Evolutionary conservation across 2,329 filamentous ascomycete genomes (phyloP), one percentile per base, ranked within the genome.

Genomic region (Ophiocordyceps sinensis): DNA sequence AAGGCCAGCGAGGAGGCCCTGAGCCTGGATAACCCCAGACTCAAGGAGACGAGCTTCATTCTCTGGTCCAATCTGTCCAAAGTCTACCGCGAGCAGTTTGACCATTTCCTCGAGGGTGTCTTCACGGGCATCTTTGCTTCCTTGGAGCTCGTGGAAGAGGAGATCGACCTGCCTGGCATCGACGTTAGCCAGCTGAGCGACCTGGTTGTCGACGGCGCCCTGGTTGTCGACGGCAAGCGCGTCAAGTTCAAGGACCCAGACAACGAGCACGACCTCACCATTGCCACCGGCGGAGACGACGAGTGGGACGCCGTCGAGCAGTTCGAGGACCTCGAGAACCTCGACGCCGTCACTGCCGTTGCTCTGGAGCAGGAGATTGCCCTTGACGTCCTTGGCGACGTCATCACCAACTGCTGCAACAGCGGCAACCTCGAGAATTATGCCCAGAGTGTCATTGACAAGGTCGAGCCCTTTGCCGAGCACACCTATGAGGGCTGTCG

Each of bases 351-450:
- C 46, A 93, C 86, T 23, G 86, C 87, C 41, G 77, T 95, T 42
- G 86, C 89, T 21, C 76, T 94, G 53, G 91, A 96, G 71, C 95
- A 96, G 66, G 91, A 98, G 64, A 93, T 96, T 52, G 89, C 91
- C 31, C 78, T 94, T 36, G 91, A 98, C 61, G 88, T 95, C 6
- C 75, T 95, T 30, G 91, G 88, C 48, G 91, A 98, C 56, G 78
- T 98, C 46, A 81, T 96, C 54, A 82, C 84, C 37, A 81, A 93
- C 67, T 85, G 85, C 38, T 87, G 85, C 61, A 75, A 76, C 55
- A 75, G 82, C 50, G 86, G 77, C 59, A 73, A 73, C 51, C 66
- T 76, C 43, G 65, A 93, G 49, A 79, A 85, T 5, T 94, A 89
- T 61, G 83, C 95, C 47, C 81, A 94, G 67, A 83, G 85, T 68